These are phyloP conservation scores for Chlorella sp. DNA, from an alignment of 139 green algal genomes.

Conservation along the genomic window DNA sequence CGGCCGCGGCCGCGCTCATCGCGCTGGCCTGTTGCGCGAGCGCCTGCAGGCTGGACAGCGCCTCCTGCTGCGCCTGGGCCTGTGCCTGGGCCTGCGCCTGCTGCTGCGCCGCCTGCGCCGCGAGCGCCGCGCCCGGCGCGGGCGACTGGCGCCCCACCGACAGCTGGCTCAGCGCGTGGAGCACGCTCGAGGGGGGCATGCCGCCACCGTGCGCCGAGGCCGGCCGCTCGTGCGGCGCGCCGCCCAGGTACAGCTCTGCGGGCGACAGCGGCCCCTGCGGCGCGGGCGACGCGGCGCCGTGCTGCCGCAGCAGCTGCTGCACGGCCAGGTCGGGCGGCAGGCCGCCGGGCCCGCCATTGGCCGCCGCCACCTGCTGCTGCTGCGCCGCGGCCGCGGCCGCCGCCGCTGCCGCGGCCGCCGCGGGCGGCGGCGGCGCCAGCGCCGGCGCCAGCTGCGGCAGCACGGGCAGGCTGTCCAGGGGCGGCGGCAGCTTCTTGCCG, in stretches of 20 bases:
- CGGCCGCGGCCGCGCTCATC: conserved; percentile 1
- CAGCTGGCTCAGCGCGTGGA: conserved; percentile 58
- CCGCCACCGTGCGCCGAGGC: too few relatives aligned
- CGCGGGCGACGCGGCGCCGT: conserved; percentile 18
- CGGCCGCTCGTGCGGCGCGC: conserved; percentile 70
- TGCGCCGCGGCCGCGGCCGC: too few relatives aligned
- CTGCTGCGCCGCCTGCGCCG: conserved; percentile 26
- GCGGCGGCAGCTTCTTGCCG: conserved; percentile 79
- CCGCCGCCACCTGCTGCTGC: neutral
- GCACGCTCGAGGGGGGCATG: conserved; percentile 27
- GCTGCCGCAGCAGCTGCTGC: conserved; percentile 34
- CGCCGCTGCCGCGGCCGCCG: neutral
- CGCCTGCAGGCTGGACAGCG: conserved; percentile 22
- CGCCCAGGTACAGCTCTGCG: conserved; percentile 41
- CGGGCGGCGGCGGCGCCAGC: too few relatives aligned
- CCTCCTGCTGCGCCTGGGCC: conserved; percentile 13
- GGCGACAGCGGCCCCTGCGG: neutral
- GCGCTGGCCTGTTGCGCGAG: conserved; percentile 17
- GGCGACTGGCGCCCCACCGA: conserved; percentile 4
- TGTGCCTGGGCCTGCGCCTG: neutral
- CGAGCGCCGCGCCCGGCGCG: conserved; percentile 2
- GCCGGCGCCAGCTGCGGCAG: conserved; percentile 44
- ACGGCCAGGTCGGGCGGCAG: conserved; percentile 23
- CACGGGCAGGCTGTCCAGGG: conserved; percentile 75
- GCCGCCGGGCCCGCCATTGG: neutral